phyloP scores from a whole-genome alignment of 352 stramenopile genomes.

The Phytophthora sp. region DNA sequence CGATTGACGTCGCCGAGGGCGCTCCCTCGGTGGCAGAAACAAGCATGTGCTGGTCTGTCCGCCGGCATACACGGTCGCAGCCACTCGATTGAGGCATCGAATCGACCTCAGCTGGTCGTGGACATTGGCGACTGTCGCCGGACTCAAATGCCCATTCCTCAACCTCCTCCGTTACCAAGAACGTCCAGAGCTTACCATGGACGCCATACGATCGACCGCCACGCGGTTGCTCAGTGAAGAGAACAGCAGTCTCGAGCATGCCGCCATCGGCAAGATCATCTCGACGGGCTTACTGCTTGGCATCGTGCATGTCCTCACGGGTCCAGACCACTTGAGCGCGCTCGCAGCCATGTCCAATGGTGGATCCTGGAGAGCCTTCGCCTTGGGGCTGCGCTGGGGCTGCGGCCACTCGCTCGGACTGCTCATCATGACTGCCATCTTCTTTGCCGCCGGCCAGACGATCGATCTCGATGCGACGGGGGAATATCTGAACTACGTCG shows the following conservation, averaged over 20 bases:
- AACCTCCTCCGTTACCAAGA: no score
- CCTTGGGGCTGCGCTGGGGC: slow-evolving; percentile 92
- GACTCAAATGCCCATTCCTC: no score
- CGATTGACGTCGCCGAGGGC: no score
- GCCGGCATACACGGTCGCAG: no score
- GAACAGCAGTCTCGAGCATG: slow-evolving; percentile 33
- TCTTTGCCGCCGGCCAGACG: slow-evolving; percentile 67
- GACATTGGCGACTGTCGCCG: no score
- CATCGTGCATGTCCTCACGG: slow-evolving; percentile 59
- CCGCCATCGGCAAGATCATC: slow-evolving; percentile 54
- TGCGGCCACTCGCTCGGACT: slow-evolving; percentile 91
- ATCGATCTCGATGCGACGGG: slow-evolving; percentile 60
- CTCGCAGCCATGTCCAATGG: slow-evolving; percentile 86
- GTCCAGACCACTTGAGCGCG: slow-evolving; percentile 90
- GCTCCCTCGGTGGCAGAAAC: no score
- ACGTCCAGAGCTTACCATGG: no score
- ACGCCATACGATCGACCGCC: no score
- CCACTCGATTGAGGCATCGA: no score
- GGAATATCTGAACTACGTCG: slow-evolving; percentile 71
- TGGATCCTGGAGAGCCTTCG: slow-evolving; percentile 82
- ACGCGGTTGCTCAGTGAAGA: slow-evolving; percentile 35
- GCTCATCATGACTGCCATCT: slow-evolving; percentile 84
- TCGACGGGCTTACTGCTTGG: slow-evolving; percentile 51
- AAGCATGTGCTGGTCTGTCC: no score
- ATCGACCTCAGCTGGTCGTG: no score